These are phyloP conservation scores for Carex littledalei DNA, from an alignment of 176 grass and related monocot genomes.

Conservation along the genomic window DNA sequence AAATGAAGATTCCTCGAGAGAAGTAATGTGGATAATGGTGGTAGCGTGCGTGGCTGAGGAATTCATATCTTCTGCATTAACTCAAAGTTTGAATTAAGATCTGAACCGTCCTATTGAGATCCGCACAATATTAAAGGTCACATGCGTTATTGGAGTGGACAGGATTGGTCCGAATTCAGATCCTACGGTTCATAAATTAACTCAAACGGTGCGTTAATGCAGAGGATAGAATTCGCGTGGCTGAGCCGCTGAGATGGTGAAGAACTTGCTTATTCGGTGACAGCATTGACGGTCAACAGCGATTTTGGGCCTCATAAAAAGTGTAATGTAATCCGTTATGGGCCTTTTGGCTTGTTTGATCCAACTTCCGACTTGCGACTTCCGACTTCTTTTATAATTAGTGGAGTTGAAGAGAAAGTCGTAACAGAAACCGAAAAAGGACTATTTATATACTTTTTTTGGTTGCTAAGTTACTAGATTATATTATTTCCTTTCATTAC, in stretches of 20 bases:
- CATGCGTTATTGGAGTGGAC: too few species aligned
- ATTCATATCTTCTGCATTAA: too few species aligned
- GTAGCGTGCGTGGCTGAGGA: background rate
- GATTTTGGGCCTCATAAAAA: background rate
- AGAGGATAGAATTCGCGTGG: too few species aligned
- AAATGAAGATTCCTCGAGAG: background rate
- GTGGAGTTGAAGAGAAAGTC: background rate
- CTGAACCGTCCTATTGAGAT: too few species aligned
- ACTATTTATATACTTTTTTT: background rate
- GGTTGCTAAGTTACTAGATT: background rate
- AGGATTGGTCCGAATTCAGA: too few species aligned
- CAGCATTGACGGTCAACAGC: background rate
- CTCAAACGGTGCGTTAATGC: too few species aligned
- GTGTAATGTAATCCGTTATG: background rate
- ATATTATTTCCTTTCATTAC: background rate
- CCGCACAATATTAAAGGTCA: too few species aligned
- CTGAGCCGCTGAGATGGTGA: background rate
- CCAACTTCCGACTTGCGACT: background rate
- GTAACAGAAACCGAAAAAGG: background rate
- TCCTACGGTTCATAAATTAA: too few species aligned
- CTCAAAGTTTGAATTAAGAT: too few species aligned
- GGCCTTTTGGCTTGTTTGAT: background rate
- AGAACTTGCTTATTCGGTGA: background rate
- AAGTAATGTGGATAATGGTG: conserved; percentile 10
- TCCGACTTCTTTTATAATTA: too few species aligned